phyloP scores from a whole-genome alignment of 2,329 filamentous ascomycete species.

The Colletotrichum noveboracense region DNA sequence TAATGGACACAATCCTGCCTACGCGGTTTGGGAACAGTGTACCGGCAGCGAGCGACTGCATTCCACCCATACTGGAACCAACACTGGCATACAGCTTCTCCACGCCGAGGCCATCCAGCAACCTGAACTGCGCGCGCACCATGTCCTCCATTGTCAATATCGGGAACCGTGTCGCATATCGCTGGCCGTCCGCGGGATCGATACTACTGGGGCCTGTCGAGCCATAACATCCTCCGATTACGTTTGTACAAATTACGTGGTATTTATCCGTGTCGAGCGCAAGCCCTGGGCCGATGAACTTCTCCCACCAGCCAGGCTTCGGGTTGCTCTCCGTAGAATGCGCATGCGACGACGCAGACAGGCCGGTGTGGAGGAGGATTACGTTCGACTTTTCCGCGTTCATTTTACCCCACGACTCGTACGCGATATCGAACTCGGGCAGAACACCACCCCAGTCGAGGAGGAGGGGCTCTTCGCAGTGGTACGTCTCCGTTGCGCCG shows the following conservation, averaged over 20 bases:
- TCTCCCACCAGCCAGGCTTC: slow-evolving; percentile 97
- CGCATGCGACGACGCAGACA: slow-evolving; percentile 97
- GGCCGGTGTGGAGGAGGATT: slow-evolving; percentile 89
- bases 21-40: slow-evolving; percentile 84
- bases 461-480: slow-evolving; percentile 74
- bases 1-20: slow-evolving; percentile 84
- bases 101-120: slow-evolving; percentile 82
- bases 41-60: slow-evolving; percentile 92
- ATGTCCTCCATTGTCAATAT: slow-evolving; percentile 97
- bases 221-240: slow-evolving; percentile 94
- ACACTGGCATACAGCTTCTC: slow-evolving; percentile 87
- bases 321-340: slow-evolving; percentile 88
- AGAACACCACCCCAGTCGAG: slow-evolving; percentile 97
- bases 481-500: slow-evolving; percentile 81
- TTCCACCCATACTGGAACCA: slow-evolving; percentile 96
- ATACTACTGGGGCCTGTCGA: slow-evolving; percentile 89
- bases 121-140: slow-evolving; percentile 92
- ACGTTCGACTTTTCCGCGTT: slow-evolving; percentile 85
- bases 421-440: slow-evolving; percentile 86
- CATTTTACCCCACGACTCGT: slow-evolving; percentile 88
- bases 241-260: slow-evolving; percentile 95
- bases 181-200: slow-evolving; percentile 85
- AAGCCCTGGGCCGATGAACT: slow-evolving; percentile 88
- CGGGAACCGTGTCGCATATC: slow-evolving; percentile 93
- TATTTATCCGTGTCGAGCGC: slow-evolving; percentile 91